phyloP scores from a whole-genome alignment of 768 basidiomycete genomes.

The Chalciporus chontae region DNA sequence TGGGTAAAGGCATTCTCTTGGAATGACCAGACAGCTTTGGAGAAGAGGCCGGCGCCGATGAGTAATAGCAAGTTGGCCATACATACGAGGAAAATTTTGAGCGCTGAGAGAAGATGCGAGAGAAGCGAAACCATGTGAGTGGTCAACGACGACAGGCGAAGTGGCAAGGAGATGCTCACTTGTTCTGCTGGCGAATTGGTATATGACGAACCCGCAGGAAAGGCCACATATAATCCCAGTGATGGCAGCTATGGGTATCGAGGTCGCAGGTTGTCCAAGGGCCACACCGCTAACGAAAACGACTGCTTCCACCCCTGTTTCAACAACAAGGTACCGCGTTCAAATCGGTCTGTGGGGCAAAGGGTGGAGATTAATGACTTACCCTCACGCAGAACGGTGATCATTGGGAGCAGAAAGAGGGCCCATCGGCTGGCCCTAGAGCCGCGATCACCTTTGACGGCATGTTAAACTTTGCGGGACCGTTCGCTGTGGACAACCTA shows the following conservation, averaged over 20 bases:
- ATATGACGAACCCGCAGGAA: constrained; percentile 70
- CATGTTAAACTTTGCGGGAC: background rate
- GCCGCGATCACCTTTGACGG: constrained; percentile 42
- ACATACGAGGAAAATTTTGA: constrained; percentile 82
- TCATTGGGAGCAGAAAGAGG: constrained; percentile 83
- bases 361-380: background rate
- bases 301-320: constrained; percentile 77
- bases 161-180: constrained; percentile 39
- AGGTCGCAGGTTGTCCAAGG: constrained; percentile 72
- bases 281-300: constrained; percentile 94
- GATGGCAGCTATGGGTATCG: constrained; percentile 90
- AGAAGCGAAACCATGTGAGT: background rate
- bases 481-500: constrained; percentile 25
- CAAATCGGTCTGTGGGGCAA: background rate
- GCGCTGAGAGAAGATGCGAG: constrained; percentile 37
- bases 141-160: background rate
- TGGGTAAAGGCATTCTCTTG: constrained; percentile 62
- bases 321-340: background rate
- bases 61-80: constrained; percentile 93
- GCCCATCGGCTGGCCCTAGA: constrained; percentile 73
- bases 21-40: constrained; percentile 71
- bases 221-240: constrained; percentile 79
- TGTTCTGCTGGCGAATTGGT: constrained; percentile 71
- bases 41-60: constrained; percentile 92
- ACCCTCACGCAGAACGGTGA: constrained; percentile 94